A percentile compares a stretch with the other conserved stretches of the same genome.
These are phyloP conservation scores for Serendipita sp. DNA, from an alignment of 768 basidiomycete species.

Conservation along the genomic window DNA sequence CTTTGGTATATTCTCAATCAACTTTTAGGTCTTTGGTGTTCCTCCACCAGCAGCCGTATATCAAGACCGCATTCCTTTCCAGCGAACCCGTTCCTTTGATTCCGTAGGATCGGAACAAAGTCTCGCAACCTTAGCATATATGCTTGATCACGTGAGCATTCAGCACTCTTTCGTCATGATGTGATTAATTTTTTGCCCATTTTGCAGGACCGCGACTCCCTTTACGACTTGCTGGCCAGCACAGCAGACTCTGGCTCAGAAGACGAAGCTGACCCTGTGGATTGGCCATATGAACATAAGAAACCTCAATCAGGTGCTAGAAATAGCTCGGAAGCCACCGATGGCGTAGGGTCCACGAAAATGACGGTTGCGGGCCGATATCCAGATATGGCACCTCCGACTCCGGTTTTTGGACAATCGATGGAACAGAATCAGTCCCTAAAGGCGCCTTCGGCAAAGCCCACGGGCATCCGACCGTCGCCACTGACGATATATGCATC, in stretches of 20 bases:
- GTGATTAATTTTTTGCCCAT: background rate
- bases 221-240: background rate
- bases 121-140: background rate
- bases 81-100: background rate
- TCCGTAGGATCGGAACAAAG: background rate
- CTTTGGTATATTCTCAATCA: background rate
- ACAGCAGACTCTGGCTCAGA: background rate
- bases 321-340: background rate
- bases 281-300: background rate
- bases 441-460: background rate
- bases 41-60: slow-evolving; percentile 31
- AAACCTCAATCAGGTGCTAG: background rate
- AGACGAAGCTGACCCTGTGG: background rate
- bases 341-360: background rate
- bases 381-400: slow-evolving; percentile 2
- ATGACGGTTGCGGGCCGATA: background rate
- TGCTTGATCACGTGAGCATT: background rate
- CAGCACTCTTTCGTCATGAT: background rate
- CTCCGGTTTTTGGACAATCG: background rate
- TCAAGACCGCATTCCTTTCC: slow-evolving; percentile 11
- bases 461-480: background rate
- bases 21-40: slow-evolving; percentile 31
- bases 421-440: background rate
- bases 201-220: background rate
- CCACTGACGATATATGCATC: background rate